These are phyloP conservation scores for Apiospora malaysiana DNA, from an alignment of 2,329 filamentous ascomycete species.

Conservation along the genomic window DNA sequence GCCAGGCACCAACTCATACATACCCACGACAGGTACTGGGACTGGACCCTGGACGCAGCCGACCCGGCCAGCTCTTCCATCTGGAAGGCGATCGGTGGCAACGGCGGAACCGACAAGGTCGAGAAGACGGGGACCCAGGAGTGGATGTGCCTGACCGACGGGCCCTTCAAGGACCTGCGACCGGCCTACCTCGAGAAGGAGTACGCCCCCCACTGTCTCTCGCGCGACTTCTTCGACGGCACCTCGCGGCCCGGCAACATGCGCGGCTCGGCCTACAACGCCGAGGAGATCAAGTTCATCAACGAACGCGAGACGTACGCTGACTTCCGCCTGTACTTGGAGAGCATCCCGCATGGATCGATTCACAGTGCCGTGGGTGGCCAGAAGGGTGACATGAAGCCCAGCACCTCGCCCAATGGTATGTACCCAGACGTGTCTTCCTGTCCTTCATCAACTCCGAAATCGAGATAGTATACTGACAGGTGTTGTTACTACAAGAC, in stretches of 20 bases:
- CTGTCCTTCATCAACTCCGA: too few relatives aligned
- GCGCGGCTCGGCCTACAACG: constrained; percentile 1
- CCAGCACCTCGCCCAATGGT: constrained; percentile 15
- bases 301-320: background rate
- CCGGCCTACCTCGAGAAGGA: constrained; percentile 1
- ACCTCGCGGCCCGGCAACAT: background rate
- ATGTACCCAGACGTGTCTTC: background rate
- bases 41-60: constrained; percentile 18
- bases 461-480: background rate
- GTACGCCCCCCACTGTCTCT: constrained; percentile 4
- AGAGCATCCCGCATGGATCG: constrained; percentile 10
- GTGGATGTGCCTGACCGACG: constrained; percentile 8
- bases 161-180: constrained; percentile 18
- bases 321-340: constrained; percentile 8
- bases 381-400: constrained; percentile 16
- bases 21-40: background rate
- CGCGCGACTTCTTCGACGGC: constrained; percentile 20
- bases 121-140: background rate
- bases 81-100: constrained; percentile 7
- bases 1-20: too few relatives aligned
- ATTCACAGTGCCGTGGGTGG: constrained; percentile 17
- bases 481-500: background rate
- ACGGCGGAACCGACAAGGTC: background rate
- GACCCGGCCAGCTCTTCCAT: constrained; percentile 12
- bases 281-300: background rate